A percentile compares a stretch with the other conserved stretches of the same genome.
These are phyloP conservation scores for Pascua guehoae DNA, from an alignment of 1,284 basidiomycete genomes.

Conservation along the genomic window DNA sequence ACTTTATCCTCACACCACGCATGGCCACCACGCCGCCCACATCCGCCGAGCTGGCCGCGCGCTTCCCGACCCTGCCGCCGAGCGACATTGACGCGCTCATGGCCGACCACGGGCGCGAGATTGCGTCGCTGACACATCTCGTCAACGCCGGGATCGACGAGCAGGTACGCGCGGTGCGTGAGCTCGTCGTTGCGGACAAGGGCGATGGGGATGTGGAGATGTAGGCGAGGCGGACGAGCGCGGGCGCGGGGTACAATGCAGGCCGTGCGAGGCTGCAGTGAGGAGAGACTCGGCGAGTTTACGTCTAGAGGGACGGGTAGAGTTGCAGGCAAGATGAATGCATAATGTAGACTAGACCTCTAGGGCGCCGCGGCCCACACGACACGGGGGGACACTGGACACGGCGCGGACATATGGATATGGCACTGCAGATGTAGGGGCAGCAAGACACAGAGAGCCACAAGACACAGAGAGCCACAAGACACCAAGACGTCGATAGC, in stretches of 20 bases:
- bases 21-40: conserved; percentile 33
- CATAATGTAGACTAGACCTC: background rate
- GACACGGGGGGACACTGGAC: background rate
- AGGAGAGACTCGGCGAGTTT: too few relatives aligned
- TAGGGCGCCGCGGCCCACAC: background rate
- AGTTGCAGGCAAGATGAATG: background rate
- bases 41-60: conserved; percentile 37
- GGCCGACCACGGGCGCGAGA: conserved; percentile 40
- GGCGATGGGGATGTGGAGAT: conserved; percentile 17
- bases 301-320: background rate
- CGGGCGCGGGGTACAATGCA: too few relatives aligned
- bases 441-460: background rate
- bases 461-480: background rate
- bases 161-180: conserved; percentile 31
- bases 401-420: too few relatives aligned
- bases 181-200: conserved; percentile 22
- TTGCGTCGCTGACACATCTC: conserved; percentile 29
- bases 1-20: conserved; percentile 31
- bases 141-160: conserved; percentile 32
- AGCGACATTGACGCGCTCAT: conserved; percentile 39
- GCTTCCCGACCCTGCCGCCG: conserved; percentile 34
- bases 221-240: background rate
- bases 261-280: too few relatives aligned
- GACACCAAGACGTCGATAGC: too few relatives aligned
- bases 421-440: background rate